A percentile compares a stretch with the other conserved stretches of the same genome.
Conservation (phyloP, 148 eudicot species). For the Polygonum aviculare region DNA sequence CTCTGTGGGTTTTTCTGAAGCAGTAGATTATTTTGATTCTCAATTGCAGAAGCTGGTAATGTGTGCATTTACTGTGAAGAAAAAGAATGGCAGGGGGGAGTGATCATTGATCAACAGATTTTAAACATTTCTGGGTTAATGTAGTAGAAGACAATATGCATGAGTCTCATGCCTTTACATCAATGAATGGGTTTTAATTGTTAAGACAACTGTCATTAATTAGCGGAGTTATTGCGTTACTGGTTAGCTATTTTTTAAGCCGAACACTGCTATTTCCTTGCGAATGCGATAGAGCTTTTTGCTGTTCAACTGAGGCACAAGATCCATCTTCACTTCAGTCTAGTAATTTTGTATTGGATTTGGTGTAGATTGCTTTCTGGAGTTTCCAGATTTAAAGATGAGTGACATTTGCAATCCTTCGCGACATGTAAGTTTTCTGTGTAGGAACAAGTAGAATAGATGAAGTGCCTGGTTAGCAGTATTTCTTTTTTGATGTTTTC, state of each 20-base stretch:
- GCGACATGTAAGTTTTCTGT: conserved; percentile 8
- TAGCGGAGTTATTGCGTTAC: conserved; percentile 1
- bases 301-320: background rate
- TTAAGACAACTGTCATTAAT: background rate
- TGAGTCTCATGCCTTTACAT: background rate
- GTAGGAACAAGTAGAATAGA: conserved; percentile 8
- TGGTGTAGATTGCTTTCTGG: conserved; percentile 12
- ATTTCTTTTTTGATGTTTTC: background rate
- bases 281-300: background rate
- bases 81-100: background rate
- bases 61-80: background rate
- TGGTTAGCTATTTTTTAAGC: conserved; percentile 5
- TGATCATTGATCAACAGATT: background rate
- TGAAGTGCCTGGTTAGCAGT: background rate
- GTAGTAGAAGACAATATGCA: background rate
- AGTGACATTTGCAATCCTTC: conserved; percentile 9
- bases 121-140: background rate
- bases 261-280: background rate
- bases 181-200: conserved; percentile 8
- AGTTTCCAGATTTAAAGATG: conserved; percentile 10
- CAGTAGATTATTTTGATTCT: background rate
- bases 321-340: background rate
- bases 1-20: conserved; percentile 4
- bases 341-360: conserved; percentile 9
- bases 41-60: background rate